Base-by-base conservation (phyloP, 805 yeast genomes). In the Candida insectorum region DNA sequence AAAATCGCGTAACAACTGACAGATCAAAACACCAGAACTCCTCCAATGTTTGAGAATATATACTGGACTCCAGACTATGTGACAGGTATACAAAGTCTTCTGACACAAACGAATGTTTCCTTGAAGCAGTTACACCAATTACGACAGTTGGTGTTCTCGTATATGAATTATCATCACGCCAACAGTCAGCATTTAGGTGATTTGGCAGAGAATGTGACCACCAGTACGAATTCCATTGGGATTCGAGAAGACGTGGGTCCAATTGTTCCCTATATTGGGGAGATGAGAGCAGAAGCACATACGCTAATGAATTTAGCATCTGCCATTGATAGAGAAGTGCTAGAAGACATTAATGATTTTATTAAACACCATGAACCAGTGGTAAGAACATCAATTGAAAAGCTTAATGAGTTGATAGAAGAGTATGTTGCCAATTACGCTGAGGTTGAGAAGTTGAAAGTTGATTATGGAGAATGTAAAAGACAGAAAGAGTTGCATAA, bases 41-140 rank as follows among this genome's bases (percentile, higher is more conserved):
- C n/a, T 23, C 10, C 24, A 6, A 39, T 23, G 28, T 64, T 60
- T 40, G 54, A 67, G 32, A 65, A 66, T 40, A 19, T 48, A 24
- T 67, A 60, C 49, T 67, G 72, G 71, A 58, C 70, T 3, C 43
- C 70, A 2, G 73, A 67, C 48, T 63, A 60, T 32, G 48, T 46
- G 21, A 42, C 65, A 4, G 68, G 71, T 4, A 56, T 66, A 13
- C 60, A 56, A 22, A 45, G 40, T 25, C 42, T 67, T 15, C 42
- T 51, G 11, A 33, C 37, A 6, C 71, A 64, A 42, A 52, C 60
- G 26, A 36, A 41, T 8, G 46, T 52, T 17, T 62, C 71, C 5
- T 41, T 65, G 18, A 44, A 47, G 20, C 73, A 66, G 46, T 48
- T 65, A 11, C 72, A 67, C 39, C 71, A 65, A 26, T 49, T 65